phyloP scores from a whole-genome alignment of 306 rosid genomes.

The Gleditsia sinensis region DNA sequence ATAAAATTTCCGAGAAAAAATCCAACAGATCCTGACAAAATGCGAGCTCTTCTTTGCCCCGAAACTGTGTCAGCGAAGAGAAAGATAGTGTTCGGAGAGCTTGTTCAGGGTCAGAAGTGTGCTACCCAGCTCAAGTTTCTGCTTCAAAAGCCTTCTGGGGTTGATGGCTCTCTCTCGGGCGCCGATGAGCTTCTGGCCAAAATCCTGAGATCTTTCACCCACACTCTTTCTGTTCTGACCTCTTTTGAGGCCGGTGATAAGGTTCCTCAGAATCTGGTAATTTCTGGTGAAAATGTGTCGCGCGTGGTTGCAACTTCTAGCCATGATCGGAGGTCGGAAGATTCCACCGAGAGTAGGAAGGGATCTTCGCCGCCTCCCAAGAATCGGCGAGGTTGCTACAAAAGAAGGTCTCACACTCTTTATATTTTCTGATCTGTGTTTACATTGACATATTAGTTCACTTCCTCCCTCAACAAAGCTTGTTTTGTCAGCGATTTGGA shows the following conservation, averaged over 20 bases:
- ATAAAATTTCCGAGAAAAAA: not conserved
- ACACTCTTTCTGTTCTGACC: constrained; percentile 47
- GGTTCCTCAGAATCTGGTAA: constrained; percentile 1
- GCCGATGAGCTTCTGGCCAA: constrained; percentile 41
- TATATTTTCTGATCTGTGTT: constrained; percentile 21
- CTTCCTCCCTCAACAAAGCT: not conserved
- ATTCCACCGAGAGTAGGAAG: constrained; percentile 51
- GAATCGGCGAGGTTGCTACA: constrained; percentile 71
- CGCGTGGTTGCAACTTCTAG: constrained; percentile 37
- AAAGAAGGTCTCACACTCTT: constrained; percentile 57
- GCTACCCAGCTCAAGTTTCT: constrained; percentile 53
- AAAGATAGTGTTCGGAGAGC: constrained; percentile 31
- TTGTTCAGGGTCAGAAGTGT: constrained; percentile 42
- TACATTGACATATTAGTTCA: not conserved
- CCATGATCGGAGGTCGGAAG: constrained; percentile 49
- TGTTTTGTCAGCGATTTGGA: not conserved
- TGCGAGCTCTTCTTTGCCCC: constrained; percentile 35
- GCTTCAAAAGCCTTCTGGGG: constrained; percentile 33
- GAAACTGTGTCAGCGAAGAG: not conserved
- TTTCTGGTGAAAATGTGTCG: constrained; percentile 21
- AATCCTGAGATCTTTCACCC: constrained; percentile 45
- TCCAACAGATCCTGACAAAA: constrained; percentile 22
- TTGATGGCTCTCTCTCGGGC: constrained; percentile 32
- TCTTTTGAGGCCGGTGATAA: constrained; percentile 10
- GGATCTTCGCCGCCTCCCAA: constrained; percentile 30